Percentiles rank a stretch among this genome's conserved stretches.
Evolutionary conservation across 306 rosid genomes (phyloP).

Genomic region (Erythrophleum fordii): DNA sequence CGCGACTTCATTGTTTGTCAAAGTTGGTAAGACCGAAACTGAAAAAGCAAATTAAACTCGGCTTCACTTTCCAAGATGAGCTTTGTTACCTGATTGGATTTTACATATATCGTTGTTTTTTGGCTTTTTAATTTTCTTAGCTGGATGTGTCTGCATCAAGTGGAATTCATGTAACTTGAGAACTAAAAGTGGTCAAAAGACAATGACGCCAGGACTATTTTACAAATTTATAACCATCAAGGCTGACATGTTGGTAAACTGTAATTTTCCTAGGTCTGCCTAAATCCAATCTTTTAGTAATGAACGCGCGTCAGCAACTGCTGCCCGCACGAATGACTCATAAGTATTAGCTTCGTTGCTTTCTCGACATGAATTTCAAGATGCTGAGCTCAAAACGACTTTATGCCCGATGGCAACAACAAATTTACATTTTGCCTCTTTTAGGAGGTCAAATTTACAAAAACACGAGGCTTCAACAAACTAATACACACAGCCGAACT

Average conservation of each 20-base stretch:
- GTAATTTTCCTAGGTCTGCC: constrained; percentile 37
- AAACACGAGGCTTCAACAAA: not conserved
- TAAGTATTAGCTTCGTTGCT: not conserved
- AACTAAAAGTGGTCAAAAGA: constrained; percentile 35
- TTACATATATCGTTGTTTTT: not conserved
- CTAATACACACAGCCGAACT: not conserved
- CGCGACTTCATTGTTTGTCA: constrained; percentile 30
- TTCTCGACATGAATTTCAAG: not conserved
- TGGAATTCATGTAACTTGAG: constrained; percentile 22
- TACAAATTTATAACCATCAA: constrained; percentile 14
- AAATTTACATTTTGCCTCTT: not conserved
- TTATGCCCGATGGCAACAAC: not conserved
- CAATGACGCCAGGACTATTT: constrained; percentile 32
- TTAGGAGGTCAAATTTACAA: not conserved
- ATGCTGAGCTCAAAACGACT: not conserved
- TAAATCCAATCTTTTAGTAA: constrained; percentile 3
- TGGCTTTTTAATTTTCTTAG: not conserved
- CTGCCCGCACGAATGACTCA: too few relatives aligned
- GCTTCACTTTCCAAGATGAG: not conserved
- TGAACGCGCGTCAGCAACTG: not conserved
- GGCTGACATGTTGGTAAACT: constrained; percentile 39
- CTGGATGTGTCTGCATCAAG: constrained; percentile 29
- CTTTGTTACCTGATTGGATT: constrained; percentile 4
- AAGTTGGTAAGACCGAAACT: constrained; percentile 33
- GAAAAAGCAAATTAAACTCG: constrained; percentile 18